Percentiles rank a stretch among this genome's conserved stretches.
Conservation (phyloP, 106 monocot species). For the Alisma plantagoaquatica region DNA sequence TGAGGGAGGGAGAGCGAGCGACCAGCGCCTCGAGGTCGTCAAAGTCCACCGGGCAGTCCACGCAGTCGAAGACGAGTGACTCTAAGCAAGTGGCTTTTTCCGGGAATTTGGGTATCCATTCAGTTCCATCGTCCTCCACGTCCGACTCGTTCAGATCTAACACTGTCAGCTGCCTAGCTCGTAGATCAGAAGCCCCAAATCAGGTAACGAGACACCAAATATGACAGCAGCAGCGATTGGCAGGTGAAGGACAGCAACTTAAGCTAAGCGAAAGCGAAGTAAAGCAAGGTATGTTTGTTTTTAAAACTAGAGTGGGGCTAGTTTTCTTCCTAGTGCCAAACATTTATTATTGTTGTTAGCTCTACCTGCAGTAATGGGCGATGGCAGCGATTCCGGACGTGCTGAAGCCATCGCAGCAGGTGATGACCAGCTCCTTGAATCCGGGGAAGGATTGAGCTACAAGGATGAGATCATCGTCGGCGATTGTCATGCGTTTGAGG, state of each 20-base stretch:
- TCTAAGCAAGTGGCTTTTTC: slow-evolving; percentile 42
- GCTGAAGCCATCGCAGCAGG: slow-evolving; percentile 68
- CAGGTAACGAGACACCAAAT: no score
- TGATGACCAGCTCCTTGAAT: slow-evolving; percentile 45
- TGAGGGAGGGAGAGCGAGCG: slow-evolving; percentile 37
- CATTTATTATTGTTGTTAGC: no score
- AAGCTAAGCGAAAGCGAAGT: no score
- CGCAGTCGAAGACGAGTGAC: slow-evolving; percentile 61
- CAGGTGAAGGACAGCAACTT: no score
- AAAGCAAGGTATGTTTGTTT: no score
- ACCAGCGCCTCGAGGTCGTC: slow-evolving; percentile 56
- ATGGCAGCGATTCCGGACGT: slow-evolving; percentile 54
- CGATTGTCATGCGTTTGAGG: slow-evolving; percentile 67
- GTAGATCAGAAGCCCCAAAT: no score
- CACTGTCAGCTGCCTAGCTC: slow-evolving; percentile 43
- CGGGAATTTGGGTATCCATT: slow-evolving; percentile 76
- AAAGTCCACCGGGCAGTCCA: slow-evolving; percentile 35
- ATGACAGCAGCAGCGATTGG: no score
- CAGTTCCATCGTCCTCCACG: slow-evolving; percentile 43
- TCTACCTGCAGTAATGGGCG: slow-evolving; percentile 75
- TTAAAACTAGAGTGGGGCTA: no score
- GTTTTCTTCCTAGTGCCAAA: no score
- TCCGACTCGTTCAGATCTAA: slow-evolving; percentile 76
- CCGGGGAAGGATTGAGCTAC: slow-evolving; percentile 30
- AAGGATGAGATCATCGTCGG: slow-evolving; percentile 31